A percentile compares a stretch with the other conserved stretches of the same genome.
These are phyloP conservation scores for Dendrobium chrysotoxum DNA, from an alignment of 106 monocot genomes.

Conservation along the genomic window DNA sequence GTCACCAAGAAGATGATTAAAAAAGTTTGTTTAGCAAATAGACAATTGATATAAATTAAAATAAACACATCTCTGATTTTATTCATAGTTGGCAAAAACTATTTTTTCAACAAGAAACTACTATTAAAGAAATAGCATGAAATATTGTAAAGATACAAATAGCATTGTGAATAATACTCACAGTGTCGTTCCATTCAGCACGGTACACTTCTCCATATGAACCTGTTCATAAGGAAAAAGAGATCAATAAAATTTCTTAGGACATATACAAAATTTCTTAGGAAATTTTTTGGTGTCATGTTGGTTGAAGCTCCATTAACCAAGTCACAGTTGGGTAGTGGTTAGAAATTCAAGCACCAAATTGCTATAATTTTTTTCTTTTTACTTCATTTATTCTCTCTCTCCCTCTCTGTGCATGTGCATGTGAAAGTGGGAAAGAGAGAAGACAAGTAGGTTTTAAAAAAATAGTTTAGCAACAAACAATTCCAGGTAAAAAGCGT, in stretches of 20 bases:
- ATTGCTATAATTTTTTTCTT: not conserved
- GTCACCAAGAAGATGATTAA: not conserved
- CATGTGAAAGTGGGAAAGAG: not conserved
- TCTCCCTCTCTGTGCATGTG: not conserved
- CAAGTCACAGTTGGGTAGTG: not conserved
- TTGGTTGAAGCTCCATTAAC: not conserved
- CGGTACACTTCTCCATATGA: slow-evolving; percentile 98
- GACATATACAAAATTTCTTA: not conserved
- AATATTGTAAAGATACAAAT: not conserved
- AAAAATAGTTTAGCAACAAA: not conserved
- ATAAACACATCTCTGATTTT: not conserved
- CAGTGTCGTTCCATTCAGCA: slow-evolving; percentile 98
- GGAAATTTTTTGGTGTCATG: not conserved
- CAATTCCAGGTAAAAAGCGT: not conserved
- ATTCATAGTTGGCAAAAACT: not conserved
- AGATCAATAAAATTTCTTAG: not conserved
- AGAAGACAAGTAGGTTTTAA: no score
- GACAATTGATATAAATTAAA: not conserved
- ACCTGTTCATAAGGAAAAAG: slow-evolving; percentile 38
- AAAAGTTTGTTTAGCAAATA: not conserved
- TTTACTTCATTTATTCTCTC: not conserved
- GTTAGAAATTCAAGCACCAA: not conserved
- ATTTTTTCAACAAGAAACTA: not conserved
- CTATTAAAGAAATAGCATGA: not conserved
- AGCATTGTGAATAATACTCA: slow-evolving; percentile 31